Base-by-base conservation (phyloP, 2,329 filamentous ascomycete species). In the Hymenoscyphus fructigenus region DNA sequence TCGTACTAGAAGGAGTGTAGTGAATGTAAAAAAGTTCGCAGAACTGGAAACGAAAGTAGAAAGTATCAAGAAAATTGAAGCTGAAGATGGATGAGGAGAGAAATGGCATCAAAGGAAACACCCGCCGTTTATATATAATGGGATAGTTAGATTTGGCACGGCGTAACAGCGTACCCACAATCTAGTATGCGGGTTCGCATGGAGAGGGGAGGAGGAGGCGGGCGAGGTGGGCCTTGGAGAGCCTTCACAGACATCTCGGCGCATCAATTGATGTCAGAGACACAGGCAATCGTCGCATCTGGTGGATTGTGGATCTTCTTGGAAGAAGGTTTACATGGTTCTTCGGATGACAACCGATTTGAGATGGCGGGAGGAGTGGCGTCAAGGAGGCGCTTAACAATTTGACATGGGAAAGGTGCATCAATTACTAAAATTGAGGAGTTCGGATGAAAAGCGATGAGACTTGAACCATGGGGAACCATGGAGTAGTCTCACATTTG, bases 1-100 rank as follows among this genome's bases (percentile, higher is more conserved):
- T 47, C 20, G 14, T 26, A 29, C 10, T 47, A 55, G 29, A 63
- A 63, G 36, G 28, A 59, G 28, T 53, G 41, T 53, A 63, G 38
- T 36, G 61, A 63, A 63, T 59, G 61, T 59, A 53, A 26, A 63
- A n/a, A n/a, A 59, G 61, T 53, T 53, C 47, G 23, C 47, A 53
- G 47, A 60, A 60, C 59, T 50, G 41, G 59, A 53, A 60, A 60
- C 23, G 59, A 60, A 60, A 50, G 59, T 60, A 44, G 41, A 44
- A 32, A 36, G 59, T 53, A 53, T n/a, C 44, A 53, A 60, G 38
- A 60, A 14, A 10, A n/a, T 2, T 23, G 41, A 60, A 60, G 59
- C 23, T 50, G 28, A 53, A 53, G 41, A 53, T 15, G 38, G 47
- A 60, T 60, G 59, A 12, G 12, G 26, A 29, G 32, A 23, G 47